Conservation (phyloP, 331 rosid species). For the Malus hybrid region DNA sequence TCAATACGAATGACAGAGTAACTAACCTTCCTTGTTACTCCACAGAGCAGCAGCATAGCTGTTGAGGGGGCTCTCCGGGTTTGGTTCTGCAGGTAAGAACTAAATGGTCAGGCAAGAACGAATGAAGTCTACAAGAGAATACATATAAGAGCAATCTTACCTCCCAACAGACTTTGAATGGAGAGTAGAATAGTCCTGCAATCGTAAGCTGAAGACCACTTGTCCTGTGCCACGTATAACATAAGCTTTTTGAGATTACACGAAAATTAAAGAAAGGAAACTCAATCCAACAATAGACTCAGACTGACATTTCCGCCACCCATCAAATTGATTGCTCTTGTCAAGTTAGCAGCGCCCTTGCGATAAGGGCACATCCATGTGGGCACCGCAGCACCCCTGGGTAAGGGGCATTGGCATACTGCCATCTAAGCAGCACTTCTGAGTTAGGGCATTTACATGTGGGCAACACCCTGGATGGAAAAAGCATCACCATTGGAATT, state of each 20-base stretch:
- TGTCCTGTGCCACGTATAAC: conserved; percentile 46
- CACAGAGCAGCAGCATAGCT: conserved; percentile 83
- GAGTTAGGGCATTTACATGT: neutral
- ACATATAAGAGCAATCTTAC: conserved; percentile 29
- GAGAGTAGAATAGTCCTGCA: conserved; percentile 94
- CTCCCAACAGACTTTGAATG: conserved; percentile 89
- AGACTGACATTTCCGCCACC: neutral
- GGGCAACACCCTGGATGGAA: neutral
- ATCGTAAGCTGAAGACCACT: conserved; percentile 98
- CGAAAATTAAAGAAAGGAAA: neutral
- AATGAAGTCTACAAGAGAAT: neutral
- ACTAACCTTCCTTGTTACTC: conserved; percentile 80
- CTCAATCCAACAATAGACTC: neutral
- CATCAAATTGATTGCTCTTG: neutral
- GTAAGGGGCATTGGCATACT: neutral
- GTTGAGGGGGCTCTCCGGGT: conserved; percentile 91
- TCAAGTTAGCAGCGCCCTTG: neutral
- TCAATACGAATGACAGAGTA: neutral
- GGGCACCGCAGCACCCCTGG: neutral
- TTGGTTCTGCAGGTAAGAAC: conserved; percentile 61
- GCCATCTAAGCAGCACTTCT: neutral
- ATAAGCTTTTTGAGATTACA: conserved; percentile 9
- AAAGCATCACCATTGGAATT: neutral
- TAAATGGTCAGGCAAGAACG: conserved; percentile 14
- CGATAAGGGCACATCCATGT: neutral